These are phyloP conservation scores for Acacia melanoxylon DNA, from an alignment of 306 rosid species.

Conservation along the genomic window DNA sequence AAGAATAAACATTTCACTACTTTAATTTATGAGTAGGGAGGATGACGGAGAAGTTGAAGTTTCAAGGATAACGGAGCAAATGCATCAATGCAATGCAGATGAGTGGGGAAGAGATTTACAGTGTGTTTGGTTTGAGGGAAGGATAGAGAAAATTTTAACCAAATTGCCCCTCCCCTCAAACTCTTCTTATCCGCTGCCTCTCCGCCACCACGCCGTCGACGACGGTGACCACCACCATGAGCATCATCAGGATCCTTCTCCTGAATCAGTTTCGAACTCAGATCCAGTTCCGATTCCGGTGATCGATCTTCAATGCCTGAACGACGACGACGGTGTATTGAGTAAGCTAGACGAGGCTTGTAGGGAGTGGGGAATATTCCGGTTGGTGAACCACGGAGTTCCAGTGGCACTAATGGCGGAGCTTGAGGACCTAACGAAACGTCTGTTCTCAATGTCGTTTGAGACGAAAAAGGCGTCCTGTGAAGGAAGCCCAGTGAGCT, in stretches of 20 bases:
- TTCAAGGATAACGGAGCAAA: too few species aligned
- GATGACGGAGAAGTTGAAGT: not conserved
- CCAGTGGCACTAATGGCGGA: constrained; percentile 45
- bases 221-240: not conserved
- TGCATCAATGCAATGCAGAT: too few species aligned
- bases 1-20: not conserved
- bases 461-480: constrained; percentile 44
- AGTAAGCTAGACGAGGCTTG: constrained; percentile 46
- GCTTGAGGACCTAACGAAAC: constrained; percentile 32
- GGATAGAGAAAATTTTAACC: too few species aligned
- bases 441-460: constrained; percentile 43
- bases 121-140: too few species aligned
- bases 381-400: constrained; percentile 64
- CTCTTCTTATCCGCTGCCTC: constrained; percentile 40
- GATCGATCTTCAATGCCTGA: constrained; percentile 43
- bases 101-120: not conserved
- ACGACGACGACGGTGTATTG: not conserved
- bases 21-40: too few species aligned
- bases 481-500: constrained; percentile 21
- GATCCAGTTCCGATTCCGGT: constrained; percentile 32
- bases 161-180: not conserved
- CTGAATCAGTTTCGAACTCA: not conserved
- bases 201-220: constrained; percentile 8
- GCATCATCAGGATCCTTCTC: not conserved
- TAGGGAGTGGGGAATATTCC: constrained; percentile 55